These are phyloP conservation scores for Crithidia acanthocephali DNA, from an alignment of 208 protist genomes.

Conservation along the genomic window DNA sequence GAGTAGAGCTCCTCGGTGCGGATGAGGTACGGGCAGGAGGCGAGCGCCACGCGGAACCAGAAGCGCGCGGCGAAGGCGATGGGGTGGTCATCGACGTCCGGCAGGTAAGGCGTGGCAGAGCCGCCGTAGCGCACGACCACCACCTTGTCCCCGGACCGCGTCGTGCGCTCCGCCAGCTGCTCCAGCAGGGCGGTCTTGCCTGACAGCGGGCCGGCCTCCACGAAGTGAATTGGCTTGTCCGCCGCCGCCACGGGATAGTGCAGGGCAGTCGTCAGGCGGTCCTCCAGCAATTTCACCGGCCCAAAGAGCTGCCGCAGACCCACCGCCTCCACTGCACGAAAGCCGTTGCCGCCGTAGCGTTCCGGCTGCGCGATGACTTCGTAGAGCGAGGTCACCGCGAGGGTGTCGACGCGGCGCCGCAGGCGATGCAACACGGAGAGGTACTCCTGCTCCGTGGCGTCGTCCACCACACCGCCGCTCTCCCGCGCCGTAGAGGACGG, in stretches of 20 bases:
- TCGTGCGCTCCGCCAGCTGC: conserved; percentile 53
- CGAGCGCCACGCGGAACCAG: conserved; percentile 85
- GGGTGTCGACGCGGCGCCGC: conserved; percentile 49
- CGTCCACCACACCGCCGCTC: conserved; percentile 28
- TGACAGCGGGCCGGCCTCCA: conserved; percentile 69
- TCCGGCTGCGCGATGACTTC: conserved; percentile 60
- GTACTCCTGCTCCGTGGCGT: conserved; percentile 76
- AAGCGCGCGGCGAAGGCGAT: conserved; percentile 78
- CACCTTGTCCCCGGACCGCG: conserved; percentile 49
- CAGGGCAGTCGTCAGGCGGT: conserved; percentile 67
- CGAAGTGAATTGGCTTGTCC: conserved; percentile 76
- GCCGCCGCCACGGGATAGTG: conserved; percentile 55
- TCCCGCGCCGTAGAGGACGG: conserved; percentile 30
- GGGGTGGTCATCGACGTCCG: conserved; percentile 84
- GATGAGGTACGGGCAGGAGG: conserved; percentile 74
- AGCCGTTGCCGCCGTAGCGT: conserved; percentile 57
- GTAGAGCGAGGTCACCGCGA: conserved; percentile 63
- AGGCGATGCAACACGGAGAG: conserved; percentile 75
- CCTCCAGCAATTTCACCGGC: conserved; percentile 79
- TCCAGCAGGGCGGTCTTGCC: conserved; percentile 83
- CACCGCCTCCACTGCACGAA: conserved; percentile 64
- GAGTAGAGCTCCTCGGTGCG: conserved; percentile 79
- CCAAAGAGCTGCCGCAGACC: conserved; percentile 81
- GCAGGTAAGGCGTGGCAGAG: conserved; percentile 71
- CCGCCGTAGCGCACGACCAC: conserved; percentile 79